Evolutionary conservation across 345 rosid genomes (phyloP).

Genomic region (Abelmoschus esculentus): DNA sequence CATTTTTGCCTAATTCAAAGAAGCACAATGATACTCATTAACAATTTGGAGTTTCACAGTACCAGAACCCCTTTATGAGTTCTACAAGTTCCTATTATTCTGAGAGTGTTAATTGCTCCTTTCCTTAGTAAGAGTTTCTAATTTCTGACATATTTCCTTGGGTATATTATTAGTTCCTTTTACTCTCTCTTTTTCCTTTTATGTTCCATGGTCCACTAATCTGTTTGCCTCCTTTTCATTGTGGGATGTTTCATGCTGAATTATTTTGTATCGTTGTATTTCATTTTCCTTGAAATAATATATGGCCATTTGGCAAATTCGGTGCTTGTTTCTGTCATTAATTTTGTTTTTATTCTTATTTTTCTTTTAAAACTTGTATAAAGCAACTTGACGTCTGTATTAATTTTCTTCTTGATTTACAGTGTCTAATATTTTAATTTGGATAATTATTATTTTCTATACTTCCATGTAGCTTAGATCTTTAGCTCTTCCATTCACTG

Average conservation of each 20-base stretch:
- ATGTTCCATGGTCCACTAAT: not conserved
- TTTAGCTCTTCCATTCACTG: conserved; percentile 57
- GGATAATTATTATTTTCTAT: conserved; percentile 39
- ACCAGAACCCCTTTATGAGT: not conserved
- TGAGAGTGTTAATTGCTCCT: not conserved
- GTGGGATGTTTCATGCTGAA: not conserved
- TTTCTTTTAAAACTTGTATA: conserved; percentile 2
- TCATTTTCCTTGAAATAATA: not conserved
- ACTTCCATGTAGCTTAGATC: conserved; percentile 94
- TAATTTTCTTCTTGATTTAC: conserved; percentile 1
- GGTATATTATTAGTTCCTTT: not conserved
- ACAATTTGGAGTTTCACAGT: not conserved
- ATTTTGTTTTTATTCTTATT: conserved; percentile 7
- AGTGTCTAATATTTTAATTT: conserved; percentile 6
- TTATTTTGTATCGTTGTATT: not conserved
- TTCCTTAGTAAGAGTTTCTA: not conserved
- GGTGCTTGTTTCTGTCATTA: not conserved
- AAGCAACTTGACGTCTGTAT: not conserved
- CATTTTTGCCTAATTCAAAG: not conserved
- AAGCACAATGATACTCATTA: too few relatives aligned
- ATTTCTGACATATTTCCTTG: not conserved
- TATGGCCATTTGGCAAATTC: not conserved
- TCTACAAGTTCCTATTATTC: not conserved
- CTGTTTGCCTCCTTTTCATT: not conserved
- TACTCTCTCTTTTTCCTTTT: not conserved